Evolutionary conservation across 139 green algal genomes (phyloP).

Genomic region (Coccomyxa sp.): DNA sequence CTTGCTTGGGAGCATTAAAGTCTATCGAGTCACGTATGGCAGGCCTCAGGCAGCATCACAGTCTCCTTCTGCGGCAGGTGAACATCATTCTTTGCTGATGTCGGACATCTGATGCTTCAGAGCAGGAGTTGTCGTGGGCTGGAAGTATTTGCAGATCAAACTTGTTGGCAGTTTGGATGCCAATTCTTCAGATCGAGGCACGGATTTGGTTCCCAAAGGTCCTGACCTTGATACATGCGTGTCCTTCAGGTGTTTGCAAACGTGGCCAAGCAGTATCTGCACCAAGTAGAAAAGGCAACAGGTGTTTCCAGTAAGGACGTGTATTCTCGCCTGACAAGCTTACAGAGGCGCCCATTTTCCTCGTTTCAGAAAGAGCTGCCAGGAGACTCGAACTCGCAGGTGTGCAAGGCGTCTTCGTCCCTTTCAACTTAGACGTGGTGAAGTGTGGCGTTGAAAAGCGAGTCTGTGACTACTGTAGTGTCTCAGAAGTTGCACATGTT

Average conservation of each 20-base stretch:
- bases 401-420: not conserved
- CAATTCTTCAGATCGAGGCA: too few species aligned
- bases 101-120: not conserved
- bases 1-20: too few species aligned
- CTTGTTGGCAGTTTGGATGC: too few species aligned
- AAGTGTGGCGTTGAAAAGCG: not conserved
- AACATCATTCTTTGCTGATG: not conserved
- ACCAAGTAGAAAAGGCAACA: not conserved
- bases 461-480: not conserved
- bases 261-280: conserved; percentile 19
- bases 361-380: conserved; percentile 17
- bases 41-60: conserved; percentile 1
- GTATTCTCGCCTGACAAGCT: not conserved
- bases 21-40: not conserved
- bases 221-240: not conserved
- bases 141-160: not conserved
- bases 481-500: not conserved
- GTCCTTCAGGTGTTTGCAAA: conserved; percentile 21
- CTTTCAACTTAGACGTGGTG: not conserved
- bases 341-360: not conserved
- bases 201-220: not conserved
- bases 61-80: conserved; percentile 9
- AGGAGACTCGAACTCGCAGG: conserved; percentile 20
- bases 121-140: not conserved
- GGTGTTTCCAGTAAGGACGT: not conserved